Percentiles rank a stretch among this genome's conserved stretches.
phyloP scores from a whole-genome alignment of 1,284 basidiomycete genomes.

The Sanghuangporus baumii region DNA sequence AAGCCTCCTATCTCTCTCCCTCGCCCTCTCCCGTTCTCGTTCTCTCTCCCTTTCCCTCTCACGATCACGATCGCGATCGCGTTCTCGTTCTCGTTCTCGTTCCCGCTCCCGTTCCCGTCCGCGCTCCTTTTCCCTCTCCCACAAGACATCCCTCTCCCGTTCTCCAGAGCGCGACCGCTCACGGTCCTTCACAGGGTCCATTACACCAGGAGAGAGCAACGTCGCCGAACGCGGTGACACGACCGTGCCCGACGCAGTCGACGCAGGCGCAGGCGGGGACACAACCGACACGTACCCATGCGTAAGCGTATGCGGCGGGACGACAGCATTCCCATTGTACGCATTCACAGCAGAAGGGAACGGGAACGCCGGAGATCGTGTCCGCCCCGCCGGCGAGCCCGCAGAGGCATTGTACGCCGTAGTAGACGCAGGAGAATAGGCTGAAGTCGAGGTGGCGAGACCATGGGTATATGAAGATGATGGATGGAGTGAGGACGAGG shows the following conservation, averaged over 20 bases:
- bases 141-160: not conserved
- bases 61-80: not conserved
- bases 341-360: not conserved
- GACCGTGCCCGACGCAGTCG: not conserved
- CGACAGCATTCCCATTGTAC: not conserved
- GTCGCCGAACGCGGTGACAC: not conserved
- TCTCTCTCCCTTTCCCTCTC: constrained; percentile 1
- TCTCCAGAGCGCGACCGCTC: not conserved
- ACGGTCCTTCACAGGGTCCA: not conserved
- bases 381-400: not conserved
- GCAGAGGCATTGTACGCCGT: constrained; percentile 26
- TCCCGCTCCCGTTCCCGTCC: not conserved
- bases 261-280: not conserved
- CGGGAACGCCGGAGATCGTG: not conserved
- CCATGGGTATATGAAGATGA: not conserved
- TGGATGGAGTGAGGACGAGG: not conserved
- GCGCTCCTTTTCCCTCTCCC: not conserved
- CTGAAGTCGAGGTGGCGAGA: constrained; percentile 21
- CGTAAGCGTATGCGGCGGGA: not conserved
- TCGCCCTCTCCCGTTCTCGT: not conserved
- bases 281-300: not conserved
- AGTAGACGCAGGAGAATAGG: constrained; percentile 40
- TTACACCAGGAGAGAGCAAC: not conserved
- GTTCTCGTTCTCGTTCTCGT: not conserved
- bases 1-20: not conserved